A percentile compares a stretch with the other conserved stretches of the same genome.
These are phyloP conservation scores for Coemansia sp. DNA, from an alignment of 192 early-diverging fungal genomes.

Conservation along the genomic window DNA sequence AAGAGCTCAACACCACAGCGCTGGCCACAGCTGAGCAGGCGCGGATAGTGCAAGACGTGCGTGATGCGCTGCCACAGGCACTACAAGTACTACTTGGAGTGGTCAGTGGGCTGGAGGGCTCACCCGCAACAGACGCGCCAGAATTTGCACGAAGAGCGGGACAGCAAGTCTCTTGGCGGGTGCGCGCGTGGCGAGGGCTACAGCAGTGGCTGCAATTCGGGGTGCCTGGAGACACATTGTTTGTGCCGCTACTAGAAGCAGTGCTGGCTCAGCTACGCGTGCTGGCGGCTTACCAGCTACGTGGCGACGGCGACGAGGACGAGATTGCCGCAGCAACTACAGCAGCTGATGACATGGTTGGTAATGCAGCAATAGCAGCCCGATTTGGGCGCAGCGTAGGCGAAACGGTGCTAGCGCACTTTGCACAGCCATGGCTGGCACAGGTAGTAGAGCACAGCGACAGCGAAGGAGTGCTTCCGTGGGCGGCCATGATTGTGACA, in stretches of 20 bases:
- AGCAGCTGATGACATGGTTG: slow-evolving; percentile 39
- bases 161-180: slow-evolving; percentile 19
- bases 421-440: slow-evolving; percentile 30
- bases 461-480: slow-evolving; percentile 17
- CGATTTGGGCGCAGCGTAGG: slow-evolving; percentile 31
- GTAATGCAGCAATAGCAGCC: slow-evolving; percentile 34
- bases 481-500: slow-evolving; percentile 29
- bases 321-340: slow-evolving; percentile 35
- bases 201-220: slow-evolving; percentile 51
- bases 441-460: slow-evolving; percentile 15
- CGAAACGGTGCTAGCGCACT: slow-evolving; percentile 18
- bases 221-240: slow-evolving; percentile 19
- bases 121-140: not conserved
- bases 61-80: slow-evolving; percentile 20
- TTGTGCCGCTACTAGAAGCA: slow-evolving; percentile 39
- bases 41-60: slow-evolving; percentile 29
- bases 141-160: slow-evolving; percentile 16
- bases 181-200: slow-evolving; percentile 42
- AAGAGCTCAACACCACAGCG: slow-evolving; percentile 35
- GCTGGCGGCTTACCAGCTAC: slow-evolving; percentile 20
- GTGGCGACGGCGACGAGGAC: slow-evolving; percentile 18
- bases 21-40: slow-evolving; percentile 19
- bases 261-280: slow-evolving; percentile 28
- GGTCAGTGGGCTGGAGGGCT: slow-evolving; percentile 20
- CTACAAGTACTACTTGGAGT: slow-evolving; percentile 32